These are phyloP conservation scores for Ascochyta viciae-villosae DNA, from an alignment of 2,329 filamentous ascomycete genomes.

Conservation along the genomic window DNA sequence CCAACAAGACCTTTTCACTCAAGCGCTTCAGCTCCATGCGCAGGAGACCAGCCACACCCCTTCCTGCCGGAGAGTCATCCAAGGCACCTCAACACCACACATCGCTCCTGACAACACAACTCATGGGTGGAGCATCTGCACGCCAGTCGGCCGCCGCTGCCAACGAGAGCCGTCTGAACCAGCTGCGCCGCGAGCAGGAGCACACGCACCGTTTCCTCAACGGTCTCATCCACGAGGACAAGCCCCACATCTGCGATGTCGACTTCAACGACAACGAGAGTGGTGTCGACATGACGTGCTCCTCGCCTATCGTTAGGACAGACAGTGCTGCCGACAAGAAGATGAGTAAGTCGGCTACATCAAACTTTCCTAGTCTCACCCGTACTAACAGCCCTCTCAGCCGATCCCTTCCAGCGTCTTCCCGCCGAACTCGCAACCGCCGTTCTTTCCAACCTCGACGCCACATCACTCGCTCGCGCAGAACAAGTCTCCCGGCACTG, in stretches of 20 bases:
- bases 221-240: slow-evolving; percentile 28
- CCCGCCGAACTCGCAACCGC: slow-evolving; percentile 66
- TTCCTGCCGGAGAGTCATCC: slow-evolving; percentile 32
- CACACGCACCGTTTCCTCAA: slow-evolving; percentile 43
- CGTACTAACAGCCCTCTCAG: slow-evolving; percentile 21
- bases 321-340: slow-evolving; percentile 44
- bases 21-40: slow-evolving; percentile 43
- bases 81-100: slow-evolving; percentile 13
- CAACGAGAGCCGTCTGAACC: slow-evolving; percentile 41
- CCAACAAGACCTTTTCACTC: slow-evolving; percentile 36
- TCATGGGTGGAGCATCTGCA: slow-evolving; percentile 39
- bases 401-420: slow-evolving; percentile 62
- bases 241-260: slow-evolving; percentile 21
- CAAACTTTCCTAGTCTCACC: background rate
- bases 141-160: slow-evolving; percentile 46
- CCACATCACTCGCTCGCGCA: slow-evolving; percentile 60
- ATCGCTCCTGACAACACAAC: slow-evolving; percentile 19
- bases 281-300: slow-evolving; percentile 48
- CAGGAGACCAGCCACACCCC: slow-evolving; percentile 39
- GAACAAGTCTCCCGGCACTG: slow-evolving; percentile 65
- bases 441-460: slow-evolving; percentile 67
- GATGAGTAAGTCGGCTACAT: slow-evolving; percentile 37
- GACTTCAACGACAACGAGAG: slow-evolving; percentile 49
- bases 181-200: slow-evolving; percentile 42
- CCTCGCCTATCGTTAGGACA: slow-evolving; percentile 40